Evolutionary conservation across 371 early-diverging fungal species (phyloP).

Genomic region (Lichtheimia ramosa): DNA sequence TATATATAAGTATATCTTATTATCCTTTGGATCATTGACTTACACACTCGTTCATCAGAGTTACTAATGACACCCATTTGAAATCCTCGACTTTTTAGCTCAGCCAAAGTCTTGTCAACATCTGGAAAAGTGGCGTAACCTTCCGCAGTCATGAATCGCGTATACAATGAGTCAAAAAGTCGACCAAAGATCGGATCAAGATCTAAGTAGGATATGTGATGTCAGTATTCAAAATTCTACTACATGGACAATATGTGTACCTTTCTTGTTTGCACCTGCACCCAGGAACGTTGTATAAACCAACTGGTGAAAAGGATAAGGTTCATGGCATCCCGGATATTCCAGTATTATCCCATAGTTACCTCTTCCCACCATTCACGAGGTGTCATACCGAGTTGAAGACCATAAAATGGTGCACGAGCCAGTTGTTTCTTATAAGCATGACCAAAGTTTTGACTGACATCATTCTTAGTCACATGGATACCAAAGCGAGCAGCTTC

Average conservation of each 20-base stretch:
- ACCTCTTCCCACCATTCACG: slow-evolving; percentile 48
- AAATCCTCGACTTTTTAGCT: slow-evolving; percentile 31
- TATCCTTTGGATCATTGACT: slow-evolving; percentile 1
- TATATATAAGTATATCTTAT: background rate
- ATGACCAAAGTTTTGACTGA: slow-evolving; percentile 34
- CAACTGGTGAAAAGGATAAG: slow-evolving; percentile 11
- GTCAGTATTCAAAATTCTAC: background rate
- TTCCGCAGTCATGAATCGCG: slow-evolving; percentile 38
- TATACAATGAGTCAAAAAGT: slow-evolving; percentile 34
- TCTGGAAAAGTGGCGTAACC: slow-evolving; percentile 48
- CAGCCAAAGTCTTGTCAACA: slow-evolving; percentile 26
- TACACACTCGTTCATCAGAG: slow-evolving; percentile 48
- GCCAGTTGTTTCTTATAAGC: slow-evolving; percentile 30
- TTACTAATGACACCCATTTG: slow-evolving; percentile 51
- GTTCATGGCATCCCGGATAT: too few relatives aligned
- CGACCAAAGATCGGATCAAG: slow-evolving; percentile 33
- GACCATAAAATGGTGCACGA: slow-evolving; percentile 45
- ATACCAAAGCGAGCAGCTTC: slow-evolving; percentile 39
- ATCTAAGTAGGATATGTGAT: slow-evolving; percentile 15
- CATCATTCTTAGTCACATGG: slow-evolving; percentile 27
- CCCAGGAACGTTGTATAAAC: slow-evolving; percentile 40
- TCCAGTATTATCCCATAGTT: background rate
- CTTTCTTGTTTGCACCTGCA: slow-evolving; percentile 30
- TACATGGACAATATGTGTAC: slow-evolving; percentile 21
- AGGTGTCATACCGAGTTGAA: slow-evolving; percentile 31